These are phyloP conservation scores for Desmodesmus armatus DNA, from an alignment of 139 green algal genomes.

Conservation along the genomic window DNA sequence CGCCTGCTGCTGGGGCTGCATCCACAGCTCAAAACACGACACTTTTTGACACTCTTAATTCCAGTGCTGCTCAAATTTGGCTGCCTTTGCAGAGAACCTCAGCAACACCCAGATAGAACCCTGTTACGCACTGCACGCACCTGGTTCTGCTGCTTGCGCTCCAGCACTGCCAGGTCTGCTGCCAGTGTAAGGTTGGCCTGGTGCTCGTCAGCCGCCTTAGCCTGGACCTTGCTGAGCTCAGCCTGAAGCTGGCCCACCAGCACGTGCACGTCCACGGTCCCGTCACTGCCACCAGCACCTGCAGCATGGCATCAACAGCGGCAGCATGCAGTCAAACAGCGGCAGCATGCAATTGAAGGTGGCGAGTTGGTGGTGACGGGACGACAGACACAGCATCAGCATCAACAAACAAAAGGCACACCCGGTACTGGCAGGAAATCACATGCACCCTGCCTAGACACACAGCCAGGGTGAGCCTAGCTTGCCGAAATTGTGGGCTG, in stretches of 20 bases:
- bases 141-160: slow-evolving; percentile 39
- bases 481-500: neutral
- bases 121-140: neutral
- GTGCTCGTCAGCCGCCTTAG: slow-evolving; percentile 28
- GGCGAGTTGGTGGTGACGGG: too few species aligned
- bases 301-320: neutral
- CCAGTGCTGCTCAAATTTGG: too few species aligned
- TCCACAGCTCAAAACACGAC: too few species aligned
- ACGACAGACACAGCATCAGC: neutral
- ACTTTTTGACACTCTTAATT: too few species aligned
- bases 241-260: neutral
- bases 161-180: slow-evolving; percentile 38
- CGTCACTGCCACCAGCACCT: neutral
- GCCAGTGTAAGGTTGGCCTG: slow-evolving; percentile 12
- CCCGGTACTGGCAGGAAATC: too few species aligned
- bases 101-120: neutral
- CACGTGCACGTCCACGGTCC: neutral
- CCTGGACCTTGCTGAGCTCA: too few species aligned
- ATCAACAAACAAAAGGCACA: neutral
- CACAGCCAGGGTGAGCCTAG: neutral
- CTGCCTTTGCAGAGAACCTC: too few species aligned
- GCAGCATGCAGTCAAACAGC: too few species aligned
- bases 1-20: too few species aligned
- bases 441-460: neutral
- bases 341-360: too few species aligned